Base-by-base conservation (phyloP, 768 basidiomycete genomes). In the Mycena haematopus region DNA sequence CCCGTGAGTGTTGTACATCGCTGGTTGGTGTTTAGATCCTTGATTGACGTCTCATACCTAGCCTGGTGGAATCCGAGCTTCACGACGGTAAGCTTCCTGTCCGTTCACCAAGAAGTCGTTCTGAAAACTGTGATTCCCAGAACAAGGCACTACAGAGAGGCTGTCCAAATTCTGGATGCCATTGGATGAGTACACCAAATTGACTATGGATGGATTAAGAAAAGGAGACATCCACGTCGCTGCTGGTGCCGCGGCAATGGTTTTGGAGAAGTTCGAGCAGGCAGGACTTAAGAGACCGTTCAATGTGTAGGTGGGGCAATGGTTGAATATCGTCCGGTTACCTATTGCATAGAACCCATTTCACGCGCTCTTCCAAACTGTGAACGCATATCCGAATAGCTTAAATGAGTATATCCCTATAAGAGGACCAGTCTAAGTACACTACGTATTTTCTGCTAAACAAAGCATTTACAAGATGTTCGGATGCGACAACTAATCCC, bases 11-110 rank as follows among this genome's bases (percentile, higher is more conserved):
- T 21, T 22, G 7, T 36, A 14, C n/a, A 15, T 19, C 2, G 1
- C 11, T 42, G 27, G 21, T 22, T 2, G 29, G 29, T 31, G 2
- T 14, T 21, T 6, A 7, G 11, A 44, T 1, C 6, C 52, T 47
- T 8, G 29, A 11, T 1, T 31, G 46, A 47, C 36, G 54, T 47
- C 27, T 44, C 21, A 11, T 56, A 86, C 9, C 6, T 36, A 36
- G 85, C 13, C 75, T 87, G 10, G 84, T 85, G 10, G 86, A 87
- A 72, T 86, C 85, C 3, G 86, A 87, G 66, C 74, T 87, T 31
- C 86, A 88, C 67, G 85, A 86, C 65, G 77, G 85, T 84, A 66
- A 80, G 68, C 4, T 38, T 50, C 17, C 17, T 2, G 4, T 17
- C 4, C 15, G 29, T 31, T 11, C 40, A 40, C 22, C 24, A 9